Conservation (phyloP, 1,139 yeast genomes). For the Geotrichum carabidarum region DNA sequence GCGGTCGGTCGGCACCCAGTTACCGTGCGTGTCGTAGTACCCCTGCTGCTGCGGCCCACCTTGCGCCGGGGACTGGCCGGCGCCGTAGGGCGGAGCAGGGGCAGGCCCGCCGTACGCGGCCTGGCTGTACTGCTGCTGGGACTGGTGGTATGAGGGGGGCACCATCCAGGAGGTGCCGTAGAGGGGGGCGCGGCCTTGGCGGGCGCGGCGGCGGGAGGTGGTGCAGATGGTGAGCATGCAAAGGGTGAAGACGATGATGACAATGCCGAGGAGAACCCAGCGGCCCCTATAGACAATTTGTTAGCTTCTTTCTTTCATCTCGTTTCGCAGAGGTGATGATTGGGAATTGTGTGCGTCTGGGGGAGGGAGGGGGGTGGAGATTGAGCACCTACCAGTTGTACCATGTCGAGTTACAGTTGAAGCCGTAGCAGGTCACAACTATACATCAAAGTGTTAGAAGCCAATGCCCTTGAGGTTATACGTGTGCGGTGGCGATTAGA, state of each 20-base stretch:
- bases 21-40: constrained; percentile 68
- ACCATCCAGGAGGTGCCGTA: constrained; percentile 88
- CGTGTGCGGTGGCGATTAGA: neutral
- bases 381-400: constrained; percentile 3
- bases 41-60: constrained; percentile 50
- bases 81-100: constrained; percentile 41
- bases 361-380: no score
- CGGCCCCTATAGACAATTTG: constrained; percentile 36
- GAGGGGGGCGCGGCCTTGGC: constrained; percentile 62
- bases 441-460: no score
- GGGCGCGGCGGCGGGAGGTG: constrained; percentile 52
- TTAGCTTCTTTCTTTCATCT: neutral
- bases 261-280: constrained; percentile 48
- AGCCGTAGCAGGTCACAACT: constrained; percentile 8
- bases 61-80: constrained; percentile 51
- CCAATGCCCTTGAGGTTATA: no score
- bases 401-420: constrained; percentile 1
- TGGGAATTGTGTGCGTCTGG: no score
- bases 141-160: constrained; percentile 78
- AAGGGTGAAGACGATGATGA: constrained; percentile 48
- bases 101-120: constrained; percentile 21
- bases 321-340: neutral
- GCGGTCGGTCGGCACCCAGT: constrained; percentile 38
- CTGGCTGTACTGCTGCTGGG: constrained; percentile 56
- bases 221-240: constrained; percentile 45